Percentiles rank a stretch among this genome's conserved stretches.
phyloP scores from a whole-genome alignment of 192 early-diverging fungal species.

The Backusella morwellensis region DNA sequence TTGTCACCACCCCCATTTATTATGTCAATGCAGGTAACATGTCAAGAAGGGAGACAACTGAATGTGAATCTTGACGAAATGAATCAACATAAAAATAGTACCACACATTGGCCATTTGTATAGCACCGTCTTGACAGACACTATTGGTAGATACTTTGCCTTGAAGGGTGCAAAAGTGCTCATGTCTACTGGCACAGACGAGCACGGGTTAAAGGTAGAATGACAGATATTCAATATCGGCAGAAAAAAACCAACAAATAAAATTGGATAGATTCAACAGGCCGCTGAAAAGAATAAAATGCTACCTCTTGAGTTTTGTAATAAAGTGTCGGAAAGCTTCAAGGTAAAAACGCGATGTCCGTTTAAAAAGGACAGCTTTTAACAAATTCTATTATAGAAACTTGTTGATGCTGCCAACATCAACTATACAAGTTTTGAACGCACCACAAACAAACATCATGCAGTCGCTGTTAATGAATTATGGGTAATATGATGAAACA shows the following conservation, averaged over 20 bases:
- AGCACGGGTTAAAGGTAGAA: constrained; percentile 91
- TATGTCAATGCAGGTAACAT: constrained; percentile 75
- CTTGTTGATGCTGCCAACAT: constrained; percentile 75
- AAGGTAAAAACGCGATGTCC: constrained; percentile 34
- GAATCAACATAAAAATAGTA: constrained; percentile 33
- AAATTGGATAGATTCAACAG: constrained; percentile 76
- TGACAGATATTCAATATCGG: not conserved
- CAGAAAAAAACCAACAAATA: not conserved
- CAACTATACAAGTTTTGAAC: constrained; percentile 75
- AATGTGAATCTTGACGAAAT: not conserved
- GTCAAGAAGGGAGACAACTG: not conserved
- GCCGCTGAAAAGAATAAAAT: constrained; percentile 64
- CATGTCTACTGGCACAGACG: constrained; percentile 85
- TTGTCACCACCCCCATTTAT: constrained; percentile 88
- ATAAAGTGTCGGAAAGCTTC: constrained; percentile 65
- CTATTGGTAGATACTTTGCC: constrained; percentile 70
- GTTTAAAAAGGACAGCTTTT: no score
- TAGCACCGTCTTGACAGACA: constrained; percentile 83
- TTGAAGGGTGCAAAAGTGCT: constrained; percentile 62
- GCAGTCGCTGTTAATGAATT: constrained; percentile 62
- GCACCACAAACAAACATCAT: constrained; percentile 85
- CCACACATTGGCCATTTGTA: constrained; percentile 97
- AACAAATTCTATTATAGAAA: constrained; percentile 22
- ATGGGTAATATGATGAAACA: constrained; percentile 55
- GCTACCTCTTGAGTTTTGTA: constrained; percentile 76